A percentile compares a stretch with the other conserved stretches of the same genome.
phyloP scores from a whole-genome alignment of 176 grass and related monocot genomes.

The Pharus latifolius region DNA sequence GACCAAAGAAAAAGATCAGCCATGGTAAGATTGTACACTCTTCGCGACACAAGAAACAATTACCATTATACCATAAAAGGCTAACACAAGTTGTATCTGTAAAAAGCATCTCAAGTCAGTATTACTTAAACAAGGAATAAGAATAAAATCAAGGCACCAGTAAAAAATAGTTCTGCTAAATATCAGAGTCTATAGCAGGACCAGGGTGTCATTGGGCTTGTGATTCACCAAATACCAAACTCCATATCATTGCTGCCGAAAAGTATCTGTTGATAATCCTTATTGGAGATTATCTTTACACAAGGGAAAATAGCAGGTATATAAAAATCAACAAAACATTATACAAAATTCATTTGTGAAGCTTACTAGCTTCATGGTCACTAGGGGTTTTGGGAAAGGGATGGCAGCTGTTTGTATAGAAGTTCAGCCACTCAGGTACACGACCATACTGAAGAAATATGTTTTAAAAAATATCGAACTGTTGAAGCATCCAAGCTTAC shows the following conservation, averaged over 20 bases:
- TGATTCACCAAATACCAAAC: background rate
- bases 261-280: background rate
- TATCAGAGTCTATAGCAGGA: background rate
- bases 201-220: background rate
- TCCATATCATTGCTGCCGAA: background rate
- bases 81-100: background rate
- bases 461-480: constrained; percentile 6
- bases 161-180: background rate
- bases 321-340: background rate
- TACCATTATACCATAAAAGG: background rate
- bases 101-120: background rate
- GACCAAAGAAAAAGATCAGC: constrained; percentile 22
- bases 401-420: background rate
- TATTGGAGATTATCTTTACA: background rate
- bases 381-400: no score
- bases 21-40: constrained; percentile 7
- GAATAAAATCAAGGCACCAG: background rate
- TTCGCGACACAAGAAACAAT: background rate
- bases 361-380: background rate
- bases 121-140: background rate
- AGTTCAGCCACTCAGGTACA: background rate
- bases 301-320: background rate
- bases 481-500: constrained; percentile 32
- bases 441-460: background rate
- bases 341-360: background rate